These are phyloP conservation scores for Backusella morwellensis DNA, from an alignment of 192 early-diverging fungal genomes.

Conservation along the genomic window DNA sequence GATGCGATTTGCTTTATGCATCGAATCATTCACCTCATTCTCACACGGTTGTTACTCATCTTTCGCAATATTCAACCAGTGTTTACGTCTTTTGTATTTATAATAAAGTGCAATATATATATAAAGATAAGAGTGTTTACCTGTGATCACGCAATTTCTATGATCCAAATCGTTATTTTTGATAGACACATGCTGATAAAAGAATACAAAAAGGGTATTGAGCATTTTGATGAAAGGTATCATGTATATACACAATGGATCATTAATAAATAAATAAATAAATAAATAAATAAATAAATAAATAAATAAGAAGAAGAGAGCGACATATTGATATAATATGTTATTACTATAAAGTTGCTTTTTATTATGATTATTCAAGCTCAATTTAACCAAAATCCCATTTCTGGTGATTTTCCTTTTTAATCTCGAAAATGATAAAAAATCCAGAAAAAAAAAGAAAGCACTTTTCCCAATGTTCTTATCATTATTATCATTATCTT, in stretches of 20 bases:
- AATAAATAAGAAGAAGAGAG: background rate
- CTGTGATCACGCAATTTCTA: conserved; percentile 3
- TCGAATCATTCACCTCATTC: background rate
- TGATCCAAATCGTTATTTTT: background rate
- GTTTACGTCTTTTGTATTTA: background rate
- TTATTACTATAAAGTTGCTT: too few relatives aligned
- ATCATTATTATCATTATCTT: conserved; percentile 35
- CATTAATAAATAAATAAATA: too few relatives aligned
- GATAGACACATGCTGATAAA: background rate
- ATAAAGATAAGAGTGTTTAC: background rate
- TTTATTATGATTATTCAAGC: too few relatives aligned
- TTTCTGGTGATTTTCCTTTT: background rate
- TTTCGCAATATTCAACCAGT: background rate
- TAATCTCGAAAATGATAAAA: background rate
- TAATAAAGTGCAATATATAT: background rate
- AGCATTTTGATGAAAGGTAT: background rate
- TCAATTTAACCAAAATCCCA: background rate
- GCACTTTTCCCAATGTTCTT: background rate
- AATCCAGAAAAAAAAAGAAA: background rate
- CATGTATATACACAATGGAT: background rate
- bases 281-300: too few relatives aligned
- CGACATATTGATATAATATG: background rate
- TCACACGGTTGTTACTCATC: background rate
- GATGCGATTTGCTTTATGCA: background rate
- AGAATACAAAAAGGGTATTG: background rate